phyloP scores from a whole-genome alignment of 345 rosid species.

The Kernera saxatilis region DNA sequence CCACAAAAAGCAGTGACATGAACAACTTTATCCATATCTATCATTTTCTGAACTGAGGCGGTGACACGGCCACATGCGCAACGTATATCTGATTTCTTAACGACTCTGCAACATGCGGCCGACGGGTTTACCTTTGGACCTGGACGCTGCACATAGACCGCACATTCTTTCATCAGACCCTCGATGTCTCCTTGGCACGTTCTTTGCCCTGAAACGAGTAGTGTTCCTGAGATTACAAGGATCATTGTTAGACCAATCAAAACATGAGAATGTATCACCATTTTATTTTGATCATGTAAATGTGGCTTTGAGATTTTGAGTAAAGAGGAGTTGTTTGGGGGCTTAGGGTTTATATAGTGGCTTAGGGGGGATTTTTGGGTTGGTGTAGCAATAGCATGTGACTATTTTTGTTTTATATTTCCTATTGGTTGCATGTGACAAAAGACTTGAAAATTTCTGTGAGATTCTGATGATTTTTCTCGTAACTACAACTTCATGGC shows the following conservation, averaged over 20 bases:
- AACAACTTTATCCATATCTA: constrained; percentile 32
- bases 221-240: constrained; percentile 9
- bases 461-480: too few species aligned
- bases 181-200: constrained; percentile 33
- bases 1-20: constrained; percentile 36
- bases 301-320: not conserved
- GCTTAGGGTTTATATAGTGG: constrained; percentile 10
- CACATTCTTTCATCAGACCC: constrained; percentile 34
- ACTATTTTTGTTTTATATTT: not conserved
- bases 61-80: constrained; percentile 29
- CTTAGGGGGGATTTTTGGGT: not conserved
- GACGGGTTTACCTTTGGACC: constrained; percentile 32
- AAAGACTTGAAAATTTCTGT: not conserved
- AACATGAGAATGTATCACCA: not conserved
- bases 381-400: constrained; percentile 19
- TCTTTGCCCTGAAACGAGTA: constrained; percentile 20
- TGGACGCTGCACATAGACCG: constrained; percentile 31
- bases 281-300: not conserved
- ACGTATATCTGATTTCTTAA: constrained; percentile 28
- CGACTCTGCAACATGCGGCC: constrained; percentile 15
- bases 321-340: not conserved
- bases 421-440: constrained; percentile 28
- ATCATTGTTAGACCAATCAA: constrained; percentile 13
- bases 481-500: constrained; percentile 22
- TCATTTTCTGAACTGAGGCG: constrained; percentile 19